Conservation (phyloP, 129 eudicot species). For the Tagetes patula region DNA sequence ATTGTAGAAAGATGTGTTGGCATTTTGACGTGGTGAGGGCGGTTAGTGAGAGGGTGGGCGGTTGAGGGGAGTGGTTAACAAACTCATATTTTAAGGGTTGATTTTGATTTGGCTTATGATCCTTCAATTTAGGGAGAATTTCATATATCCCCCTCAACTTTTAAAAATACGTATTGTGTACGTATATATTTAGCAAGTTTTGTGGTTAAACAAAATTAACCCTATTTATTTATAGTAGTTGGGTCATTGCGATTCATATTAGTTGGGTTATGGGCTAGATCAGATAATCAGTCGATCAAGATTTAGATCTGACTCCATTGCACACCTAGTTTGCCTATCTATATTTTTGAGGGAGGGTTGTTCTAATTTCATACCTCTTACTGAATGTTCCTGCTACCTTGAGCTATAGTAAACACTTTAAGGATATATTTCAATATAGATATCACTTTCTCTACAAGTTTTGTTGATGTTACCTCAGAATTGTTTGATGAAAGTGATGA, state of each 20-base stretch:
- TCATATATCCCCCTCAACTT: not conserved
- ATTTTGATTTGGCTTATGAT: not conserved
- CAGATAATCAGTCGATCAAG: not conserved
- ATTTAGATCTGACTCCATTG: not conserved
- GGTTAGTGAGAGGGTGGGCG: not conserved
- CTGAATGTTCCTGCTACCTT: constrained; percentile 11
- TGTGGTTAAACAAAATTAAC: not conserved
- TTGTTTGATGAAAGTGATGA: not conserved
- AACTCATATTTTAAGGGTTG: not conserved
- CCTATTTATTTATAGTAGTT: not conserved
- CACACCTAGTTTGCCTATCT: not conserved
- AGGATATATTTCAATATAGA: constrained; percentile 2
- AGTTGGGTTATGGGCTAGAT: not conserved
- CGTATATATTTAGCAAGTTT: not conserved
- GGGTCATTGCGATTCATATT: not conserved
- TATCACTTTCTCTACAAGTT: constrained; percentile 16
- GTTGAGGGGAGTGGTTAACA: not conserved
- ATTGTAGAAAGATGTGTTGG: not conserved
- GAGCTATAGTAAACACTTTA: constrained; percentile 5
- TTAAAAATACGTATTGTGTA: too few relatives aligned
- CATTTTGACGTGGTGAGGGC: not conserved
- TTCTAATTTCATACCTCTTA: not conserved
- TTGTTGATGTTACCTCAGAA: constrained; percentile 14
- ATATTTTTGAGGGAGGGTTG: constrained; percentile 6
- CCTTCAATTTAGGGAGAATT: not conserved